A percentile compares a stretch with the other conserved stretches of the same genome.
These are phyloP conservation scores for Tolypocladium nubicola DNA, from an alignment of 2,329 filamentous ascomycete genomes.

Conservation along the genomic window DNA sequence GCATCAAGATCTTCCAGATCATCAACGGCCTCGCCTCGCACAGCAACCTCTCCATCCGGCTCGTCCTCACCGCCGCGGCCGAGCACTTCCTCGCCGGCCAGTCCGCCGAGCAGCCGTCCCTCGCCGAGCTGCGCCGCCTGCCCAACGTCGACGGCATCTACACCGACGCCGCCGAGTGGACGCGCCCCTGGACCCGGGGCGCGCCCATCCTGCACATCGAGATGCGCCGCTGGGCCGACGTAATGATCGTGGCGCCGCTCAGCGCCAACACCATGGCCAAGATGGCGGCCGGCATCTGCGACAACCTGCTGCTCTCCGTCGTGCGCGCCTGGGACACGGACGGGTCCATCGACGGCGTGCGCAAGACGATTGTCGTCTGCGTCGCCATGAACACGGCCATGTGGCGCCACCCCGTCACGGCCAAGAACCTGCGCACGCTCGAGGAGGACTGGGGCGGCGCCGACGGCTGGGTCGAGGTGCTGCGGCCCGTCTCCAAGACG, in stretches of 20 bases:
- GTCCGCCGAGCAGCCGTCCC: conserved; percentile 61
- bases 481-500: conserved; percentile 63
- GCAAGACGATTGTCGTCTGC: conserved; percentile 62
- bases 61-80: conserved; percentile 69
- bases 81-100: conserved; percentile 68
- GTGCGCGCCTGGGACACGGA: conserved; percentile 80
- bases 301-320: conserved; percentile 64
- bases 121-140: conserved; percentile 46
- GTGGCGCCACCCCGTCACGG: conserved; percentile 79
- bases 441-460: conserved; percentile 62
- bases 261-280: conserved; percentile 82
- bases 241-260: conserved; percentile 71
- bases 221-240: conserved; percentile 64
- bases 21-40: conserved; percentile 42
- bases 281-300: conserved; percentile 65
- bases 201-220: conserved; percentile 86
- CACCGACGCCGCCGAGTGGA: conserved; percentile 79
- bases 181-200: conserved; percentile 63
- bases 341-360: conserved; percentile 41
- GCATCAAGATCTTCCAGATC: conserved; percentile 70
- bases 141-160: conserved; percentile 75
- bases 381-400: conserved; percentile 85
- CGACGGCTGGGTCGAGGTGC: conserved; percentile 48
- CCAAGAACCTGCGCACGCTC: conserved; percentile 57
- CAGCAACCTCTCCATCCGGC: conserved; percentile 62